A percentile compares a stretch with the other conserved stretches of the same genome.
Evolutionary conservation across 148 eudicot genomes (phyloP).

Genomic region (Pouteria glomerata): DNA sequence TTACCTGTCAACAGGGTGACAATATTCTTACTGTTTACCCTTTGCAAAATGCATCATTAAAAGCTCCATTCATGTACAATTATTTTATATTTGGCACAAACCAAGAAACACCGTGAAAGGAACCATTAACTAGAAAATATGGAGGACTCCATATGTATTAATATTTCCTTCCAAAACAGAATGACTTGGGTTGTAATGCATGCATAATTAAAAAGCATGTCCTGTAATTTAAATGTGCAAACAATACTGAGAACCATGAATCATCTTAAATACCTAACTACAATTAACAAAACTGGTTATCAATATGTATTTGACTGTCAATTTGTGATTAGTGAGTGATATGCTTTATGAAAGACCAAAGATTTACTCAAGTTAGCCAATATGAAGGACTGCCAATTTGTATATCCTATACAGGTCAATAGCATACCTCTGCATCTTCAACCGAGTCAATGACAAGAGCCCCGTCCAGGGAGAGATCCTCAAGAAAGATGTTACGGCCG

Average conservation of each 20-base stretch:
- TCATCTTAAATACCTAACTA: too few species aligned
- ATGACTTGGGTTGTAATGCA: not conserved
- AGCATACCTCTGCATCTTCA: slow-evolving; percentile 79
- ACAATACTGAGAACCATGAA: too few species aligned
- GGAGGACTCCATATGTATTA: not conserved
- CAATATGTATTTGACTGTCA: too few species aligned
- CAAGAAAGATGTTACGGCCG: slow-evolving; percentile 50
- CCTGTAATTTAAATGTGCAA: not conserved
- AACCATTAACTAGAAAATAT: not conserved
- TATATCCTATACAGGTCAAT: not conserved
- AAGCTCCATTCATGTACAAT: not conserved
- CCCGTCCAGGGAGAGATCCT: slow-evolving; percentile 81
- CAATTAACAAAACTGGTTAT: too few species aligned
- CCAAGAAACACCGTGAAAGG: not conserved
- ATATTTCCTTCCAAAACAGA: not conserved
- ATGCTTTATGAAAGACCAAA: not conserved
- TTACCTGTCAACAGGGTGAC: slow-evolving; percentile 69
- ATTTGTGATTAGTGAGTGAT: too few species aligned
- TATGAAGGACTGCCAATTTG: not conserved
- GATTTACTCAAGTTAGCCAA: not conserved
- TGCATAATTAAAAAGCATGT: not conserved
- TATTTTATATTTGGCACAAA: not conserved
- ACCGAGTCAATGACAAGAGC: slow-evolving; percentile 58
- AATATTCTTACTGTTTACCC: too few species aligned
- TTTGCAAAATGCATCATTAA: not conserved